A percentile compares a stretch with the other conserved stretches of the same genome.
phyloP scores from a whole-genome alignment of 2,329 filamentous ascomycete species.

The Colletotrichum sp. region DNA sequence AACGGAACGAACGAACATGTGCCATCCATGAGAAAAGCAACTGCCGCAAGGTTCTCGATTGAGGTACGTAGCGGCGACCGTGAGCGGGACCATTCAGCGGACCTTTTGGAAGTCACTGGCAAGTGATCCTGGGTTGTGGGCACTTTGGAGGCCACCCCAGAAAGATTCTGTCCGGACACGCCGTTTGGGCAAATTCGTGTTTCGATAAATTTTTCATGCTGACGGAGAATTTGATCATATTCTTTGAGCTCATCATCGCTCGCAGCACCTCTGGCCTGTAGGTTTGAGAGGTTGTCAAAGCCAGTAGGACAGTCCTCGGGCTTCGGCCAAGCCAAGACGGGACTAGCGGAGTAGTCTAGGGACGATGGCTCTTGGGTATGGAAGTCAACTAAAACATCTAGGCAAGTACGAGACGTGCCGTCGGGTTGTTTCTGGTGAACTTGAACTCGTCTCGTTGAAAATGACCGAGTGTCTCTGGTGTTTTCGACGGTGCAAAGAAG shows the following conservation, averaged over 20 bases:
- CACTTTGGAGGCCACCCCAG: not conserved
- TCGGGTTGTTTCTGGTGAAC: not conserved
- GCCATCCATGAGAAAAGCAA: not conserved
- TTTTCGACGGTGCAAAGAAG: not conserved
- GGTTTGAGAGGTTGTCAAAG: not conserved
- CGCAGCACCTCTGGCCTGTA: not conserved
- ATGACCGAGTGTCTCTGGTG: not conserved
- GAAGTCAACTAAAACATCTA: not conserved
- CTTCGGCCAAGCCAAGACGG: not conserved
- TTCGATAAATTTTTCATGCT: not conserved
- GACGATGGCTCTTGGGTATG: not conserved
- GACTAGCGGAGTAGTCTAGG: not conserved
- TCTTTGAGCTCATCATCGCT: not conserved
- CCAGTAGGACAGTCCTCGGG: not conserved
- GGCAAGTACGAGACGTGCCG: not conserved
- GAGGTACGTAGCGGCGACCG: accelerated
- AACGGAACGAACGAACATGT: not conserved
- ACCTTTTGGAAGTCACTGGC: not conserved
- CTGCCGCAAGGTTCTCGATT: not conserved
- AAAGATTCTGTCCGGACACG: not conserved
- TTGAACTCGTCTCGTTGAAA: not conserved
- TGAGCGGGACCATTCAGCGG: not conserved
- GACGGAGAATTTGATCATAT: not conserved
- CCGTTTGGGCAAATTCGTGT: not conserved
- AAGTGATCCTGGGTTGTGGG: not conserved